A percentile compares a stretch with the other conserved stretches of the same genome.
These are phyloP conservation scores for Cystobasidium tubakii DNA, from an alignment of 768 basidiomycete genomes.

Conservation along the genomic window DNA sequence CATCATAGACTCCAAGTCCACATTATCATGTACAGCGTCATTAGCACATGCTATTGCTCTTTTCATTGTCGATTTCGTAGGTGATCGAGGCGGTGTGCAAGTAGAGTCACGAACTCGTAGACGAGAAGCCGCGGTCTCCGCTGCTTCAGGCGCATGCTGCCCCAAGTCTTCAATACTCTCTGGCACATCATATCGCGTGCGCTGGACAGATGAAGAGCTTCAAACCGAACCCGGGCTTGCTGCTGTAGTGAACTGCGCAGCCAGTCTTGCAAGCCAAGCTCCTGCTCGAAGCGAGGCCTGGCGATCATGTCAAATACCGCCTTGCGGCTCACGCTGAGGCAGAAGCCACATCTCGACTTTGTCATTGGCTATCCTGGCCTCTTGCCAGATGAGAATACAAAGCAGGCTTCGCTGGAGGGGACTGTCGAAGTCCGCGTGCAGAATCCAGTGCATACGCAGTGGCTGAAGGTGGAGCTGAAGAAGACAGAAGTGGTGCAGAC, in stretches of 20 bases:
- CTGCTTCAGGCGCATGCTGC: neutral
- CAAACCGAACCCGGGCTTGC: neutral
- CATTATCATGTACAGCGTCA: neutral
- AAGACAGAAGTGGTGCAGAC: conserved; percentile 30
- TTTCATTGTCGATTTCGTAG: too few relatives aligned
- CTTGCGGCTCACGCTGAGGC: conserved; percentile 21
- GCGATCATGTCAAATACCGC: neutral
- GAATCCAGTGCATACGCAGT: conserved; percentile 8
- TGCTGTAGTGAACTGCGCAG: neutral
- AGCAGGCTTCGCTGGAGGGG: conserved; percentile 10
- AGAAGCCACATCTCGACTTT: conserved; percentile 28
- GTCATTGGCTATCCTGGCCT: conserved; percentile 26
- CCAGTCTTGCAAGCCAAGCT: neutral
- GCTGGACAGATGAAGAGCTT: neutral
- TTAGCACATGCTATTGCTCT: too few relatives aligned
- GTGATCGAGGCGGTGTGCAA: neutral
- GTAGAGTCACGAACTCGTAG: neutral
- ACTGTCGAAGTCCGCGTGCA: conserved; percentile 25
- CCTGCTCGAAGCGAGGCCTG: neutral
- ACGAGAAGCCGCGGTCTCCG: neutral
- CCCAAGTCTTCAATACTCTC: neutral
- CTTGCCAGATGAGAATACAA: neutral
- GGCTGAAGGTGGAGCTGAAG: conserved; percentile 32
- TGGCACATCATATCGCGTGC: neutral
- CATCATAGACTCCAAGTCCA: neutral